phyloP scores from a whole-genome alignment of 495 filamentous ascomycete species.

The Penicillium nucicola region DNA sequence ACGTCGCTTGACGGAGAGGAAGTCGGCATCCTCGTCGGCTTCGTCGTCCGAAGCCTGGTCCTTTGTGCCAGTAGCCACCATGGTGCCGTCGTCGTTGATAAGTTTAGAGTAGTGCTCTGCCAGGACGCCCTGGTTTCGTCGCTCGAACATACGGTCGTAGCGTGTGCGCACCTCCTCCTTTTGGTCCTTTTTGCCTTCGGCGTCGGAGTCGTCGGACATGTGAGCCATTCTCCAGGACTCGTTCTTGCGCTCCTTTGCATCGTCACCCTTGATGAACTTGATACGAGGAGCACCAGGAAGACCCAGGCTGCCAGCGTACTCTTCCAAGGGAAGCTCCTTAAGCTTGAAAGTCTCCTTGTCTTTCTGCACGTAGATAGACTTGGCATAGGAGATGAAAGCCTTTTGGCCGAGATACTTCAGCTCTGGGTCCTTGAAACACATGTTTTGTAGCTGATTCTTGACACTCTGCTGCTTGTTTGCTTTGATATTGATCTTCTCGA shows the following conservation, averaged over 20 bases:
- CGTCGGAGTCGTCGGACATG: constrained; percentile 51
- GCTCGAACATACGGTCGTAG: constrained; percentile 95
- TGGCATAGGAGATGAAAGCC: constrained; percentile 85
- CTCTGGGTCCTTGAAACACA: constrained; percentile 93
- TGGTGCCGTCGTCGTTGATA: constrained; percentile 61
- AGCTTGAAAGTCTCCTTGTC: constrained; percentile 91
- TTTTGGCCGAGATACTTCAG: constrained; percentile 96
- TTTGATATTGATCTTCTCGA: constrained; percentile 79
- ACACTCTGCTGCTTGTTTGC: constrained; percentile 87
- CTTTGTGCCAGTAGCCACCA: constrained; percentile 31
- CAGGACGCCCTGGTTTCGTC: constrained; percentile 91
- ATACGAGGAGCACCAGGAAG: constrained; percentile 88
- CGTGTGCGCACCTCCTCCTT: constrained; percentile 77
- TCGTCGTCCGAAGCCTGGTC: constrained; percentile 34
- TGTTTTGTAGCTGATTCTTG: constrained; percentile 76
- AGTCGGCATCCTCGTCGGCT: constrained; percentile 67
- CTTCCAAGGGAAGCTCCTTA: constrained; percentile 75
- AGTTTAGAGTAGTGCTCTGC: constrained; percentile 88
- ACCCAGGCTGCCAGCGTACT: constrained; percentile 78
- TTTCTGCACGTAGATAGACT: constrained; percentile 80
- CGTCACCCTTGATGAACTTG: constrained; percentile 84
- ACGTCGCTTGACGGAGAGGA: constrained; percentile 84
- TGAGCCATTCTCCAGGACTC: constrained; percentile 59
- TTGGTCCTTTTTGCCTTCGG: constrained; percentile 47
- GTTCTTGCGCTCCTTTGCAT: constrained; percentile 85